Evolutionary conservation across 2,329 filamentous ascomycete genomes (phyloP).

Genomic region (Aspergillus luchuensis): DNA sequence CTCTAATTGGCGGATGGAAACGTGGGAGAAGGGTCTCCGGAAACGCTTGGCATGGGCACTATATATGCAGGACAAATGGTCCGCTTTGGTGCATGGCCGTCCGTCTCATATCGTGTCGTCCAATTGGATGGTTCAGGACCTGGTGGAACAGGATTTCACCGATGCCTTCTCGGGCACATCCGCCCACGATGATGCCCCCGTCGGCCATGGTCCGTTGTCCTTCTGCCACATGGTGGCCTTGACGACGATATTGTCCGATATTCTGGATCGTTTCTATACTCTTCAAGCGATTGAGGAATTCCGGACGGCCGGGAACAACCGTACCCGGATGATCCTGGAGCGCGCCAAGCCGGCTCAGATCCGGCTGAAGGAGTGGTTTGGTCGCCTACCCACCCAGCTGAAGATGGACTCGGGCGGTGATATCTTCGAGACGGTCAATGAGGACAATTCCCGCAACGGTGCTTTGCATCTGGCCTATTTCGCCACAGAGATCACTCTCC

Average conservation of each 20-base stretch:
- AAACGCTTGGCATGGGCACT: conserved; percentile 88
- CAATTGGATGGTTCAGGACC: conserved; percentile 72
- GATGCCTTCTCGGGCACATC: conserved; percentile 35
- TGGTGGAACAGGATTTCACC: conserved; percentile 45
- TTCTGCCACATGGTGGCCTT: conserved; percentile 57
- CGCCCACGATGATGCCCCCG: conserved; percentile 35
- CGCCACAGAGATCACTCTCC: conserved; percentile 89
- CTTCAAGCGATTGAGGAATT: conserved; percentile 51
- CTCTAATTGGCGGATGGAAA: conserved; percentile 80
- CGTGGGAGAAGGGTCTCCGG: conserved; percentile 81
- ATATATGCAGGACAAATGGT: conserved; percentile 96
- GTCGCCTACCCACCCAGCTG: conserved; percentile 49
- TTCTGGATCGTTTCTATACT: conserved; percentile 56
- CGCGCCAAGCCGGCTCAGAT: conserved; percentile 57
- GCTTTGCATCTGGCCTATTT: conserved; percentile 92
- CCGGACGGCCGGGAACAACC: conserved; percentile 42
- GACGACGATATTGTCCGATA: conserved; percentile 54
- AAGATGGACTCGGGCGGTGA: conserved; percentile 54
- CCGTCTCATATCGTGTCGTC: conserved; percentile 72
- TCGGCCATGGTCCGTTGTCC: conserved; percentile 47
- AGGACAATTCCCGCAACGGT: conserved; percentile 53
- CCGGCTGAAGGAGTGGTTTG: conserved; percentile 56
- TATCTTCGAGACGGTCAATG: conserved; percentile 45
- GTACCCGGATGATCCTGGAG: conserved; percentile 54
- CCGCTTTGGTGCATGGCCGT: conserved; percentile 78